phyloP scores from a whole-genome alignment of 768 basidiomycete genomes.

The Boletus patriciae region DNA sequence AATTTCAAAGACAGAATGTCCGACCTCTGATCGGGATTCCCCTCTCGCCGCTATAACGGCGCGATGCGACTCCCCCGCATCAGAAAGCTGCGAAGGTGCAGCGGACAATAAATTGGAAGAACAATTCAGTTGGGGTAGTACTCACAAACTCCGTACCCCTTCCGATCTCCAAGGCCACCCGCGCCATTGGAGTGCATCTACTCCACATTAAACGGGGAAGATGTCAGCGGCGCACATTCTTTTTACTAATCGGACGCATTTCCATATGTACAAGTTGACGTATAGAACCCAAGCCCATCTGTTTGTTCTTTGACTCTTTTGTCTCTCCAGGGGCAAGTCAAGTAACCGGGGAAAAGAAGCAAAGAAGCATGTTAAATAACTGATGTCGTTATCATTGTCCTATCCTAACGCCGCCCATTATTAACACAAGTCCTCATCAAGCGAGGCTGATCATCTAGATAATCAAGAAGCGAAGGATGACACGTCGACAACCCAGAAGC shows the following conservation, averaged over 20 bases:
- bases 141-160: constrained; percentile 70
- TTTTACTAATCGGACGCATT: constrained; percentile 89
- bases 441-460: constrained; percentile 98
- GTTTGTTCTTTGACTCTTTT: not conserved
- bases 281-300: constrained; percentile 5
- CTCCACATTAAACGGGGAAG: constrained; percentile 97
- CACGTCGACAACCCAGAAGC: not conserved
- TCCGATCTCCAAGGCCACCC: constrained; percentile 84
- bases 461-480: constrained; percentile 43
- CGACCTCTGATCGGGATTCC: constrained; percentile 6
- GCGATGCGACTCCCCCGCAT: constrained; percentile 11
- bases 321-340: not conserved
- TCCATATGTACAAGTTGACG: constrained; percentile 55
- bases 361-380: constrained; percentile 58
- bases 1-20: not conserved
- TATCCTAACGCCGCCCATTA: constrained; percentile 84
- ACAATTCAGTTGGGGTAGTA: not conserved
- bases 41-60: constrained; percentile 3
- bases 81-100: constrained; percentile 17
- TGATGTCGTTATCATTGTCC: constrained; percentile 94
- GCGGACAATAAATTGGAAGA: constrained; percentile 8
- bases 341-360: not conserved
- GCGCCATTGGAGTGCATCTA: constrained; percentile 81
- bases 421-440: constrained; percentile 95
- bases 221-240: constrained; percentile 91